These are phyloP conservation scores for Linderniella brevidens DNA, from an alignment of 257 asterid species.

Conservation along the genomic window DNA sequence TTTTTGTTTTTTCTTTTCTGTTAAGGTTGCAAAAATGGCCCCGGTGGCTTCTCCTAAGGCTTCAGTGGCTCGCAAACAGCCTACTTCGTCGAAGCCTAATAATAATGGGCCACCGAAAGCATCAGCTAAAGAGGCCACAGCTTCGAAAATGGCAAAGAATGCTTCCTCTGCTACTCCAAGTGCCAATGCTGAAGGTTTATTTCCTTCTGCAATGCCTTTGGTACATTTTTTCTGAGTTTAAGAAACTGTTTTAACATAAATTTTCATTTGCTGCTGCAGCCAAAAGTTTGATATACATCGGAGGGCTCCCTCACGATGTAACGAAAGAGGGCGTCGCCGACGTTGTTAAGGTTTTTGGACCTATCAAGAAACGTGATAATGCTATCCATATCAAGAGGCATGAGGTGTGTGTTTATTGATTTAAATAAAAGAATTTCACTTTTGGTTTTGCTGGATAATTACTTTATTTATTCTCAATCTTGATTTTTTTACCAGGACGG, in stretches of 20 bases:
- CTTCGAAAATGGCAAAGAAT: slow-evolving; percentile 1
- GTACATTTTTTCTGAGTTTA: not conserved
- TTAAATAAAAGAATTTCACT: not conserved
- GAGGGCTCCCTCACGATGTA: slow-evolving; percentile 25
- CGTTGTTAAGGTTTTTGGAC: slow-evolving; percentile 37
- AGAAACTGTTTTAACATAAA: not conserved
- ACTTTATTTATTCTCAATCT: not conserved
- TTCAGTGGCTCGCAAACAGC: slow-evolving; percentile 11
- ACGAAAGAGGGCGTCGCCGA: slow-evolving; percentile 23
- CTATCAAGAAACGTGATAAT: slow-evolving; percentile 16
- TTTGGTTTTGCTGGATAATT: not conserved
- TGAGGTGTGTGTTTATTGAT: slow-evolving; percentile 23
- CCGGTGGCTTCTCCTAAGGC: slow-evolving; percentile 13
- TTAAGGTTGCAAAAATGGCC: slow-evolving; percentile 27
- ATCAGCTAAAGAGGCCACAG: slow-evolving; percentile 11
- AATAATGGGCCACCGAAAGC: not conserved
- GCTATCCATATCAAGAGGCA: slow-evolving; percentile 26
- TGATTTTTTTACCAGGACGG: slow-evolving; percentile 33
- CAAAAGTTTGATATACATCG: slow-evolving; percentile 29
- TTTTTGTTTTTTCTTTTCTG: not conserved
- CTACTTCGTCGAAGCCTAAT: slow-evolving; percentile 1
- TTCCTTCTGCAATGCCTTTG: not conserved
- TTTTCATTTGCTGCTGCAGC: slow-evolving; percentile 10
- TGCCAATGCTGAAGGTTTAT: too few species aligned
- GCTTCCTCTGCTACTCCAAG: not conserved